Percentiles rank a stretch among this genome's conserved stretches.
phyloP scores from a whole-genome alignment of 2,329 filamentous ascomycete species.

The Penicillium sp. region DNA sequence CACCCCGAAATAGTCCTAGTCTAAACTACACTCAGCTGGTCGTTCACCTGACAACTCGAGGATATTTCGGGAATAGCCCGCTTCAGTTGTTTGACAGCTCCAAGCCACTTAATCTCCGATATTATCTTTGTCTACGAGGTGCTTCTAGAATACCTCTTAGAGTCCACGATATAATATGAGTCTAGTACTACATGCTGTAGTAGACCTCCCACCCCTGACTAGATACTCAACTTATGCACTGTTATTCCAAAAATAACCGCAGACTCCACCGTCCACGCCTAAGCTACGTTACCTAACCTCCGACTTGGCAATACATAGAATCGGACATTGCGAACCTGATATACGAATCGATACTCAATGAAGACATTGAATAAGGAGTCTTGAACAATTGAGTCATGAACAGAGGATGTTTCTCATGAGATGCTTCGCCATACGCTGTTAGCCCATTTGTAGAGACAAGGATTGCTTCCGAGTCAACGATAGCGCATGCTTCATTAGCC shows the following conservation, averaged over 20 bases:
- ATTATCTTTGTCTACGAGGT: not conserved
- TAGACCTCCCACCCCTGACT: not conserved
- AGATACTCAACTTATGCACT: not conserved
- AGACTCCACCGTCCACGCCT: not conserved
- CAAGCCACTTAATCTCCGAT: not conserved
- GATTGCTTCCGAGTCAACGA: too few relatives aligned
- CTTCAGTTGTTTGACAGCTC: not conserved
- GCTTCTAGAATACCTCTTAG: not conserved
- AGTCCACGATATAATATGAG: not conserved
- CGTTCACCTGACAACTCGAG: not conserved
- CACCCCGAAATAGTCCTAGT: not conserved
- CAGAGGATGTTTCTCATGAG: too few relatives aligned
- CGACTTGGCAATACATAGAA: too few relatives aligned
- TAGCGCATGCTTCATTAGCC: too few relatives aligned
- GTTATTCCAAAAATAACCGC: constrained; percentile 3
- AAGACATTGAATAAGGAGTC: too few relatives aligned
- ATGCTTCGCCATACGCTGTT: too few relatives aligned
- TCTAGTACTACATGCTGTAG: not conserved
- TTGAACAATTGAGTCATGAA: too few relatives aligned
- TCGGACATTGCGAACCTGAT: too few relatives aligned
- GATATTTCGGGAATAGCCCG: not conserved
- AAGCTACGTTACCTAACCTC: too few relatives aligned
- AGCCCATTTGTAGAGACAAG: too few relatives aligned
- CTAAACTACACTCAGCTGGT: not conserved
- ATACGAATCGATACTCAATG: too few relatives aligned